Evolutionary conservation across 495 filamentous ascomycete species (phyloP), one percentile per base, ranked within the genome.

Genomic region (Cryomyces minteri): DNA sequence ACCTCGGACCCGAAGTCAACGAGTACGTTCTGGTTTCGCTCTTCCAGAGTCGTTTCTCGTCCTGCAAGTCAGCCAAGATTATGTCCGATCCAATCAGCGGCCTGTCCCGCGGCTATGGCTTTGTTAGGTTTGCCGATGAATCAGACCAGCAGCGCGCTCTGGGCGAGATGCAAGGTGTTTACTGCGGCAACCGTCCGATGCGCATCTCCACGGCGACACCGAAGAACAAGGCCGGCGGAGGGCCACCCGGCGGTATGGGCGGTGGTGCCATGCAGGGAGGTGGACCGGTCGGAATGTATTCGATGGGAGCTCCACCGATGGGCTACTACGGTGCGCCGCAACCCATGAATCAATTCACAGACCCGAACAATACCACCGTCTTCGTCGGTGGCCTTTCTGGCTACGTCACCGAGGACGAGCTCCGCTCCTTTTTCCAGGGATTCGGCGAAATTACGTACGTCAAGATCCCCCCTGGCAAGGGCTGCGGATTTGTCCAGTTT

Each of bases 391-490:
- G 90, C 40, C 77, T 99, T 3, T 95, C 88, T 32, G 90, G 90
- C 43, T 99, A 99, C 59, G 90, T 99, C 42, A 99, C 90, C 46
- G 90, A 99, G 69, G 90, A 99, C 60, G 90, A 99, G 69, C 83
- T 99, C 29, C 83, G 90, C 43, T 95, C 88, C 7, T 99, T 99
- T 73, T 99, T 99, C 79, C 90, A 99, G 60, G 90, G 90, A 45
- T 99, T 99, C 57, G 90, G 90, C 42, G 90, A 98, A 57, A 99
- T 99, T 63, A 99, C 90, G 57, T 99, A 99, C 63, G 90, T 99
- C 67, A 99, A 99, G 76, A 99, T 99, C 51, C 90, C 90, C 39
- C 90, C 92, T 32, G 90, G 90, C 58, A 99, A 99, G 74, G 90
- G 90, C 51, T 99, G 90, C 57, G 90, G 90, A 41, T 99, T 99